Evolutionary conservation across 163 green algal genomes (phyloP), one percentile per base, ranked within the genome.

Genomic region (Chlorella variabilis): DNA sequence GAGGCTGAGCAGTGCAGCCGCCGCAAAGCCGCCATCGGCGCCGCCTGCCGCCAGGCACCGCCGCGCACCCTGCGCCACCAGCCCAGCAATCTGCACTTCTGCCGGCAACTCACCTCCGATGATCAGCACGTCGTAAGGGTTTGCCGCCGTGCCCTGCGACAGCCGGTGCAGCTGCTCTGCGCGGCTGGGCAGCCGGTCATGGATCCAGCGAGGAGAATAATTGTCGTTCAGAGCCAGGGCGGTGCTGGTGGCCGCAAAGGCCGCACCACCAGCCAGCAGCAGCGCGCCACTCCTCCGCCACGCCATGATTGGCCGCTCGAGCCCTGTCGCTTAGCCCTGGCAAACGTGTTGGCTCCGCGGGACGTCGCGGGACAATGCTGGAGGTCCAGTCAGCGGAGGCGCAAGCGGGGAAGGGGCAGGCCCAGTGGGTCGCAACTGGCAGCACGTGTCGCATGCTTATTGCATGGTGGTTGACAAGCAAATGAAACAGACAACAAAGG

Each of bases 101-200:
- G 11, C 45, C 27, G n/a, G n/a, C 69, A 33, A 4, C 49, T 27
- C 38, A 79, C 51, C 71, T 34, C 98, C 90, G 61, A 99, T 94
- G 61, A 94, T 85, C 7, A 99, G 87, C 23, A 99, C 66, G 76
- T 99, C 97, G 61, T 97, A 98, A 0, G 93, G 91, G 38, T 89
- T 83, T 20, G 90, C 75, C 1, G 71, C 48, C 21, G 84, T 87
- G 25, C 77, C 83, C 31, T 75, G 65, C 0, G 36, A 61, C 29
- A 94, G 83, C 0, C 34, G 65, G 4, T 36, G 61, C 25, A 90
- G 38, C 76, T 93, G 87, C 79, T 91, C 71, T 29, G 73, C n/a
- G 2, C 90, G 83, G 7, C 80, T 78, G 18, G 90, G 92, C 38
- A 94, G 71, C 17, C 31, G 23, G 31, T 84, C 83, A 31, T 63